Conservation (phyloP, 2,329 filamentous ascomycete genomes). For the Bertia moriformis region DNA sequence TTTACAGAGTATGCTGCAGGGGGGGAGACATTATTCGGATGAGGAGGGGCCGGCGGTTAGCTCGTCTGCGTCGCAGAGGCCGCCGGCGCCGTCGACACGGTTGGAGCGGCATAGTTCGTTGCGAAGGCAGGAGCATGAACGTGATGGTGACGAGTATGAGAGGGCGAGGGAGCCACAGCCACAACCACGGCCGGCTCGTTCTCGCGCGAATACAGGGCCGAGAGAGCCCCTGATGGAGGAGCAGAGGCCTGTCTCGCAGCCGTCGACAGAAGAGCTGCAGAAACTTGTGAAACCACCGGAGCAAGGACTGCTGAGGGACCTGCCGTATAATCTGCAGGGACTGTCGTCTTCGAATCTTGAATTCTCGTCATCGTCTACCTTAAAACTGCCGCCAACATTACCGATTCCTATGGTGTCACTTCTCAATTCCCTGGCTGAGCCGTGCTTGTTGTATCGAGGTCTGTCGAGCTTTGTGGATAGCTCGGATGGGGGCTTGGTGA, state of each 20-base stretch:
- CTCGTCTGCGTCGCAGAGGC: neutral
- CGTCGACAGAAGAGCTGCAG: neutral
- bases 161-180: too few relatives aligned
- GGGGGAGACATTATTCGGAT: neutral
- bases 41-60: neutral
- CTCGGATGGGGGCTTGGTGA: constrained; percentile 69
- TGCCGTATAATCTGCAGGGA: constrained; percentile 87
- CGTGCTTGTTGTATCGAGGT: constrained; percentile 75
- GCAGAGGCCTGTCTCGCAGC: neutral
- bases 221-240: neutral
- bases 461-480: constrained; percentile 72
- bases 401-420: constrained; percentile 76
- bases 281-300: constrained; percentile 33
- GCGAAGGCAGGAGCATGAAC: neutral
- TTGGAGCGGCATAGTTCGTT: neutral
- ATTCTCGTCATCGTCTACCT: constrained; percentile 53
- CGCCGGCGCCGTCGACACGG: neutral
- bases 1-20: neutral
- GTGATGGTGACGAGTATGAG: neutral
- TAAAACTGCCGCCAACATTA: constrained; percentile 66
- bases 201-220: neutral
- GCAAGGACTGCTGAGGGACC: constrained; percentile 55
- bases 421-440: constrained; percentile 79
- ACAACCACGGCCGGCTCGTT: too few relatives aligned
- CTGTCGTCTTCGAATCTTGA: constrained; percentile 73